Conservation (phyloP, 352 stramenopile genomes). For the Phytopythium litorale region DNA sequence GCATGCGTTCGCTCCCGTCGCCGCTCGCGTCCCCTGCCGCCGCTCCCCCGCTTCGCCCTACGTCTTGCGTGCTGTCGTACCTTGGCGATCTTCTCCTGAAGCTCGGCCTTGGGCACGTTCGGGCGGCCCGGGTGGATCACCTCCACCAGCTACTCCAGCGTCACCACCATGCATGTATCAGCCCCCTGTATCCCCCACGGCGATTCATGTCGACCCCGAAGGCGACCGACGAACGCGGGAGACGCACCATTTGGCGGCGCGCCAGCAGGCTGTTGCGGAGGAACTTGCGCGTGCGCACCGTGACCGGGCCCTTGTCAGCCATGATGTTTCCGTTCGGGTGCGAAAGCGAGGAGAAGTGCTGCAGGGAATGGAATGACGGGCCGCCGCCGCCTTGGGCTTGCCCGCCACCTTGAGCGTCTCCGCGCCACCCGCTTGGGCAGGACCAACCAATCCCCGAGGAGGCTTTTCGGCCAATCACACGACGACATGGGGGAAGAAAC, state of each 20-base stretch:
- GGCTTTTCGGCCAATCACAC: conserved; percentile 11
- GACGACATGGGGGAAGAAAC: not conserved
- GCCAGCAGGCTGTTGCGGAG: conserved; percentile 97
- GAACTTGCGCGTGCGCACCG: conserved; percentile 99
- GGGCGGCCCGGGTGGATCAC: conserved; percentile 97
- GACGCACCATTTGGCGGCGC: conserved; percentile 95
- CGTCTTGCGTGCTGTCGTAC: conserved; percentile 39
- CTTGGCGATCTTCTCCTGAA: conserved; percentile 97
- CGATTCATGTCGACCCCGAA: not conserved
- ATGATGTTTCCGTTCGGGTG: conserved; percentile 83
- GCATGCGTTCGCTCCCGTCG: not conserved
- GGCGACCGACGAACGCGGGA: not conserved
- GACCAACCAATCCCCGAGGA: conserved; percentile 70
- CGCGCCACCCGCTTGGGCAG: conserved; percentile 31
- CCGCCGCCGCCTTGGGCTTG: conserved; percentile 6
- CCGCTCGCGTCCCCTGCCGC: conserved; percentile 2
- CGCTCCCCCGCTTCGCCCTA: too few species aligned
- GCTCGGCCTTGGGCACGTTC: conserved; percentile 97
- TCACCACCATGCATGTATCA: not conserved
- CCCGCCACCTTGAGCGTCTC: not conserved
- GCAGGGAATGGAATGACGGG: conserved; percentile 56
- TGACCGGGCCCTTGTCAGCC: conserved; percentile 93
- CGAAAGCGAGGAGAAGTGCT: conserved; percentile 53
- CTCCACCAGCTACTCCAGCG: conserved; percentile 90
- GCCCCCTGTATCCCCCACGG: not conserved